Evolutionary conservation across 2,329 filamentous ascomycete species (phyloP).

Genomic region (Arthroderma uncinatum): DNA sequence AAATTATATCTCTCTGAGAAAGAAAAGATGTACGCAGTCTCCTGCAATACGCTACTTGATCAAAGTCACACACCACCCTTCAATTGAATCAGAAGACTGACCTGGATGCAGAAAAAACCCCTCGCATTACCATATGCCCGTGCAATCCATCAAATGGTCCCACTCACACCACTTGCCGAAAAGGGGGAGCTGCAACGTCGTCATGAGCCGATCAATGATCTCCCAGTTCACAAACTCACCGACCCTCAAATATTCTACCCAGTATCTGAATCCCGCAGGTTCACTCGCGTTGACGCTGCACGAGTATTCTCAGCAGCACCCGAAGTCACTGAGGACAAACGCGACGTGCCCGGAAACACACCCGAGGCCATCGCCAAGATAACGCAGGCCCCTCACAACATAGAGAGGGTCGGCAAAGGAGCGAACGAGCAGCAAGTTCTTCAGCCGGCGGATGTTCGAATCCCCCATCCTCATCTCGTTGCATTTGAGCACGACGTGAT

Average conservation of each 20-base stretch:
- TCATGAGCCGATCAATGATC: constrained; percentile 55
- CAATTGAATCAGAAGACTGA: too few species aligned
- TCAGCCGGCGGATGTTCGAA: constrained; percentile 51
- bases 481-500: constrained; percentile 37
- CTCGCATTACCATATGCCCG: constrained; percentile 65
- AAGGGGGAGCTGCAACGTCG: constrained; percentile 28
- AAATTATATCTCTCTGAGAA: constrained; percentile 59
- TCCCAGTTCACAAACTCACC: constrained; percentile 47
- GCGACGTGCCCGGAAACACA: constrained; percentile 24
- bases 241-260: constrained; percentile 51
- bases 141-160: constrained; percentile 70
- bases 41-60: constrained; percentile 14
- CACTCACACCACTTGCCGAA: constrained; percentile 45
- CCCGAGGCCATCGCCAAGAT: constrained; percentile 23
- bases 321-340: constrained; percentile 20
- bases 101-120: constrained; percentile 55
- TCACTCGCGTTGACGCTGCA: constrained; percentile 55
- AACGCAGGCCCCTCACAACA: constrained; percentile 23
- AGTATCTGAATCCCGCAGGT: constrained; percentile 51
- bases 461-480: constrained; percentile 52
- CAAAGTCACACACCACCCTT: too few species aligned
- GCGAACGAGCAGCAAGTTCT: constrained; percentile 39
- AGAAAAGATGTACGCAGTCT: neutral
- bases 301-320: constrained; percentile 46
- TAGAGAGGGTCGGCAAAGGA: constrained; percentile 36